Conservation (phyloP, 2,329 filamentous ascomycete genomes). For the Scedosporium dehoogii region DNA sequence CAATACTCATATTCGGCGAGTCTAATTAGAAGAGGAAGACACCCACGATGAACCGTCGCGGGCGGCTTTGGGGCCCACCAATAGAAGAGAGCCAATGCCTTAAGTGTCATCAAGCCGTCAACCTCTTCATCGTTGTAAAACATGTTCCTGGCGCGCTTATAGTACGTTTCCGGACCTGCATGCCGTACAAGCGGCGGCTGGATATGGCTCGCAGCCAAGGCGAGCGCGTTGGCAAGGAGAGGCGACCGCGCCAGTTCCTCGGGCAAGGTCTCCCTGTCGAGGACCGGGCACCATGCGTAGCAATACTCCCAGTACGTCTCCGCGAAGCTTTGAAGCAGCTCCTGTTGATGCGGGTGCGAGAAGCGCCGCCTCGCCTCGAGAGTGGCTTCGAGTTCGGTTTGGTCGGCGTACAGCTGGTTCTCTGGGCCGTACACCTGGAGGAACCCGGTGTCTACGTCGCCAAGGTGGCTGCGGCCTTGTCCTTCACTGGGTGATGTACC, state of each 20-base stretch:
- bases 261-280: slow-evolving; percentile 21
- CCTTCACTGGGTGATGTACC: slow-evolving; percentile 3
- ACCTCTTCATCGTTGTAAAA: slow-evolving; percentile 30
- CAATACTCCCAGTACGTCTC: slow-evolving; percentile 33
- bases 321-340: slow-evolving; percentile 27
- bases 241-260: slow-evolving; percentile 22
- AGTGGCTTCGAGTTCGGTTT: slow-evolving; percentile 18
- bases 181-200: slow-evolving; percentile 29
- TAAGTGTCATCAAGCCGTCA: slow-evolving; percentile 23
- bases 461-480: slow-evolving; percentile 16
- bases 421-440: slow-evolving; percentile 23
- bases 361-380: slow-evolving; percentile 14
- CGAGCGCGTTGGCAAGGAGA: slow-evolving; percentile 26
- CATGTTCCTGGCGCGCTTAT: slow-evolving; percentile 26
- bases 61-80: slow-evolving; percentile 32
- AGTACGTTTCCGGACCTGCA: slow-evolving; percentile 26
- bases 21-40: no score
- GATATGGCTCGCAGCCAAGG: slow-evolving; percentile 28
- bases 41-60: slow-evolving; percentile 22
- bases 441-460: slow-evolving; percentile 24
- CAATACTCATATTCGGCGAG: no score
- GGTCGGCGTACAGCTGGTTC: slow-evolving; percentile 19
- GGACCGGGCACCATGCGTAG: slow-evolving; percentile 30
- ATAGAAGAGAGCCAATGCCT: slow-evolving; percentile 29
- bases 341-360: slow-evolving; percentile 14